Percentiles rank a stretch among this genome's conserved stretches.
phyloP scores from a whole-genome alignment of 2,329 filamentous ascomycete genomes.

The Stagonosporopsis rhizophila region DNA sequence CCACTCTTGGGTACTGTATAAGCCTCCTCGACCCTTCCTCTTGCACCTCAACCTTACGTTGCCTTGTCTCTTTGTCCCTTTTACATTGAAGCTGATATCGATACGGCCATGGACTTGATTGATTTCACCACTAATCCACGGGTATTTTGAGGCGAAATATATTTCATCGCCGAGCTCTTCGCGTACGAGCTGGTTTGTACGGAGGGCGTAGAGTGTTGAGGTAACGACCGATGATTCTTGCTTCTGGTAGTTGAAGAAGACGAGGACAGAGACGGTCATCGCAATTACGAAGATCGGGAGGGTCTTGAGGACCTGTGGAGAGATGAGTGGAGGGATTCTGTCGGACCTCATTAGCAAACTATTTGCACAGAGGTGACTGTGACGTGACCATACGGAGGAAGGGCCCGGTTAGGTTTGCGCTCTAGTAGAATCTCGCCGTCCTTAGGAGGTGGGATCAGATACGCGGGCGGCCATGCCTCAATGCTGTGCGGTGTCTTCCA shows the following conservation, averaged over 20 bases:
- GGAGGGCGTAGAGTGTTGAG: slow-evolving; percentile 88
- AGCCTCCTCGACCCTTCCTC: slow-evolving; percentile 69
- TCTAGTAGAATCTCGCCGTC: slow-evolving; percentile 46
- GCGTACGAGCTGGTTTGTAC: slow-evolving; percentile 77
- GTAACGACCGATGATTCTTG: slow-evolving; percentile 81
- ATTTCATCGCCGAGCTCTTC: slow-evolving; percentile 77
- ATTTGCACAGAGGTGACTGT: not conserved
- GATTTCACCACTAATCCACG: slow-evolving; percentile 69
- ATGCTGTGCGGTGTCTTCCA: slow-evolving; percentile 50
- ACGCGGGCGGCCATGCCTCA: slow-evolving; percentile 44
- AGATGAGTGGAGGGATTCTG: slow-evolving; percentile 47
- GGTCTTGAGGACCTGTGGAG: slow-evolving; percentile 59
- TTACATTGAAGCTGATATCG: slow-evolving; percentile 85
- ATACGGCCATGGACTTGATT: slow-evolving; percentile 93
- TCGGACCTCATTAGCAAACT: slow-evolving; percentile 12
- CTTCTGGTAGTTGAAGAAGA: slow-evolving; percentile 99
- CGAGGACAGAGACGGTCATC: slow-evolving; percentile 74
- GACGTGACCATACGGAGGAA: slow-evolving; percentile 39
- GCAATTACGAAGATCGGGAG: slow-evolving; percentile 80
- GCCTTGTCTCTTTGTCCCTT: slow-evolving; percentile 74
- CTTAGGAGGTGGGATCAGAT: slow-evolving; percentile 45
- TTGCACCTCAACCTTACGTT: slow-evolving; percentile 82
- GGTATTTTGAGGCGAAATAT: slow-evolving; percentile 57
- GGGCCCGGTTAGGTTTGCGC: slow-evolving; percentile 42
- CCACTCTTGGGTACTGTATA: slow-evolving; percentile 92